Evolutionary conservation across 2,329 filamentous ascomycete species (phyloP).

Genomic region (Aspergillus alliaceus): DNA sequence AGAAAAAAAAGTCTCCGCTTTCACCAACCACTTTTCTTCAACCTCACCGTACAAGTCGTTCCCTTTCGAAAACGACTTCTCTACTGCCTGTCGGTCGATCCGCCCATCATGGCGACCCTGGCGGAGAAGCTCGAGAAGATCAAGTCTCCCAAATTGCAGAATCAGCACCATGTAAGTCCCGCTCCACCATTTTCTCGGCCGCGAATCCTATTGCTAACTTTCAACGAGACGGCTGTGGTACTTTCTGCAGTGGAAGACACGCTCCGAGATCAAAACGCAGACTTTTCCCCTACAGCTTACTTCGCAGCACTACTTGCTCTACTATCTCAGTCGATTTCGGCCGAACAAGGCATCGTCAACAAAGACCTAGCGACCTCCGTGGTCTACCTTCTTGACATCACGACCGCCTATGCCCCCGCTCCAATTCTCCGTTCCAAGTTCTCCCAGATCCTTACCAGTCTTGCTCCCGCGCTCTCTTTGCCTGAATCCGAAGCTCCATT

Average conservation of each 20-base stretch:
- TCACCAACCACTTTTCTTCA: constrained; percentile 28
- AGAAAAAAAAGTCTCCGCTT: constrained; percentile 24
- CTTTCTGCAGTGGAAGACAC: constrained; percentile 91
- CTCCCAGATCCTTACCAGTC: constrained; percentile 81
- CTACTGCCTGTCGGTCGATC: constrained; percentile 26
- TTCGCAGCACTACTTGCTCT: constrained; percentile 93
- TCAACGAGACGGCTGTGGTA: constrained; percentile 61
- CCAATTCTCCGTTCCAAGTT: constrained; percentile 93
- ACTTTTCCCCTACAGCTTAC: constrained; percentile 83
- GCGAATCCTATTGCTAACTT: constrained; percentile 9
- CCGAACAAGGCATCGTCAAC: constrained; percentile 65
- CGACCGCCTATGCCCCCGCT: constrained; percentile 80
- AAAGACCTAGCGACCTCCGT: constrained; percentile 82
- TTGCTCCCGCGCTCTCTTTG: constrained; percentile 80
- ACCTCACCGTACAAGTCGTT: constrained; percentile 20
- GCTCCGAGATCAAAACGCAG: constrained; percentile 80
- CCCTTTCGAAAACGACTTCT: constrained; percentile 19
- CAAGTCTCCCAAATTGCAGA: constrained; percentile 92
- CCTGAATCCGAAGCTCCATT: constrained; percentile 83
- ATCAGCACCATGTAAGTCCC: constrained; percentile 76
- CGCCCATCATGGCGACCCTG: constrained; percentile 58
- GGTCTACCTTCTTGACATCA: constrained; percentile 91
- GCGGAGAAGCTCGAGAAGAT: constrained; percentile 96
- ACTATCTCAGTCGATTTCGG: constrained; percentile 71
- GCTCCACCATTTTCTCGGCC: neutral